Evolutionary conservation across 2,329 filamentous ascomycete species (phyloP).

Genomic region (Claviceps pazoutovae): DNA sequence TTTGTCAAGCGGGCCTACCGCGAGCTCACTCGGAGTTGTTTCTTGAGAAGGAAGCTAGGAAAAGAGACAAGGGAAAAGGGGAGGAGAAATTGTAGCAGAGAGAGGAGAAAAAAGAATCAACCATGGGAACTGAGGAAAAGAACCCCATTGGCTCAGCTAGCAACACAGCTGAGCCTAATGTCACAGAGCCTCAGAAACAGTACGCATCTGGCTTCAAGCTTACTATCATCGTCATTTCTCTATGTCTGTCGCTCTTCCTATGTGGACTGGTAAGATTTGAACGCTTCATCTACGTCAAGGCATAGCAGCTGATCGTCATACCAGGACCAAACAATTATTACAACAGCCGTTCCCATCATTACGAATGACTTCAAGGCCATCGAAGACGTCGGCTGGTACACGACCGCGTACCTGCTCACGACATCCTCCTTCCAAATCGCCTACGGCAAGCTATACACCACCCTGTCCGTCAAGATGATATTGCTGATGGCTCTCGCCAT

Average conservation of each 20-base stretch:
- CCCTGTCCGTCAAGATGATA: not conserved
- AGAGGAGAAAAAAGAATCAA: not conserved
- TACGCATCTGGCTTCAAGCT: not conserved
- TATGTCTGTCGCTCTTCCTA: not conserved
- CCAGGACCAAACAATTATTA: not conserved
- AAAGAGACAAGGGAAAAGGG: too few species aligned
- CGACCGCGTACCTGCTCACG: not conserved
- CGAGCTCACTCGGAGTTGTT: too few species aligned
- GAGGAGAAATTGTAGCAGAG: too few species aligned
- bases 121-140: not conserved
- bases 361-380: not conserved
- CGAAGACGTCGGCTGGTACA: not conserved
- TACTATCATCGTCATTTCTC: not conserved
- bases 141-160: not conserved
- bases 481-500: constrained; percentile 33
- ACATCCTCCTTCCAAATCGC: not conserved
- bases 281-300: not conserved
- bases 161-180: not conserved
- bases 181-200: not conserved
- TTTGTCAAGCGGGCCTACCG: too few species aligned
- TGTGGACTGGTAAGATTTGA: not conserved
- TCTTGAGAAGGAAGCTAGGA: too few species aligned
- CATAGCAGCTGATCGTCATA: not conserved
- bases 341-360: not conserved
- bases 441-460: not conserved